Base-by-base conservation (phyloP, 148 eudicot species). In the Oxyria digyna region DNA sequence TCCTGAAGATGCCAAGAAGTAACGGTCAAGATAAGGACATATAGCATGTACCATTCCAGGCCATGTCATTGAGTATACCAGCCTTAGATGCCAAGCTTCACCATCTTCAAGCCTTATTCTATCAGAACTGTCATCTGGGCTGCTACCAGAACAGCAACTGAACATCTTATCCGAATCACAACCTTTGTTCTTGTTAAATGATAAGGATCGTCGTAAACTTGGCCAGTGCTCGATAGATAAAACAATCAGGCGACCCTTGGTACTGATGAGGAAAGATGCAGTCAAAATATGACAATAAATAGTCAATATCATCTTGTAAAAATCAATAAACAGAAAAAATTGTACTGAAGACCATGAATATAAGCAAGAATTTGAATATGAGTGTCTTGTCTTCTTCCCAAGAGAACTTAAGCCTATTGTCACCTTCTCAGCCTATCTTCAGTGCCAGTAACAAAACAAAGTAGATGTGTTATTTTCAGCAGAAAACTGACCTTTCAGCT, bases 1-100 rank as follows among this genome's bases (percentile, higher is more conserved):
- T 69, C 95, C 96, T 69, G 90, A 85, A 71, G 95, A 86, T 42
- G 90, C 98, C 84, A 93, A 71, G 83, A 93, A 89, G 77, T 81
- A 93, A 73, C 81, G 83, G 45, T 83, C 91, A 75, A 93, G 96
- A 77, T 89, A 93, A 71, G 91, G 84, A 74, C 88, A 89, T 65
- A 93, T 73, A 1, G 96, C 88, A 72, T 86, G 86, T n/a, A 93
- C 88, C 77, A 81, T 80, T 68, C 96, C 98, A 18, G 82, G 84
- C 88, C 83, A 84, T 55, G 57, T 73, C 42, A 78, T 67, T 15
- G 88, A 74, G 77, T 57, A 82, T 75, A 81, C 81, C 74, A 83
- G 71, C 55, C 84, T 81, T 67, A 93, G 72, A 41, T 82, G 86
- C 98, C 98, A 93, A 72, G 87, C 83, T 79, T 85, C 96, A 72